Evolutionary conservation across 2,329 filamentous ascomycete genomes (phyloP).

Genomic region (Tolypocladium sp.): DNA sequence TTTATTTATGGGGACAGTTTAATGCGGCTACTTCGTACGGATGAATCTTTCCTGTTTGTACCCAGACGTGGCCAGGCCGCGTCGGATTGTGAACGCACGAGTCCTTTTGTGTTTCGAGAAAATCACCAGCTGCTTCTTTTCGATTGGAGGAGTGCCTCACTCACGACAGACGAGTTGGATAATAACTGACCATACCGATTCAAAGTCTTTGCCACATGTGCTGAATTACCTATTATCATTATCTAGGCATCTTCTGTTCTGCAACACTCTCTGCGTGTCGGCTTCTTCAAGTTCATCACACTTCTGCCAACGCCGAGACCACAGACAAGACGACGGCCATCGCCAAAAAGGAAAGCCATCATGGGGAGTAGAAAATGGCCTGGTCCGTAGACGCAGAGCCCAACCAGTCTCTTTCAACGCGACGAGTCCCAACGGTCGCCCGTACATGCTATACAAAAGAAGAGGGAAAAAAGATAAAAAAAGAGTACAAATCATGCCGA

Average conservation of each 20-base stretch:
- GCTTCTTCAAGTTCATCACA: background rate
- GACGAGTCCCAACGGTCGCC: background rate
- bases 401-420: background rate
- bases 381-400: background rate
- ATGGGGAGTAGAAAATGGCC: background rate
- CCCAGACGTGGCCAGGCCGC: too few species aligned
- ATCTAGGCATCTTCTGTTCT: background rate
- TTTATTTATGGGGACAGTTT: background rate
- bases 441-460: background rate
- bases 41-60: background rate
- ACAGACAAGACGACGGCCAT: background rate
- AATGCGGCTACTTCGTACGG: background rate
- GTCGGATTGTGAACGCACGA: too few species aligned
- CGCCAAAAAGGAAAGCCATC: background rate
- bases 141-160: background rate
- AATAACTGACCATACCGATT: background rate
- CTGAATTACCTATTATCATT: background rate
- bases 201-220: background rate
- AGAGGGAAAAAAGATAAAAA: background rate
- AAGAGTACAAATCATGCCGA: background rate
- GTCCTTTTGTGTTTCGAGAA: too few species aligned
- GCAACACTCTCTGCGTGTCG: background rate
- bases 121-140: background rate
- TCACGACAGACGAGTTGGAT: background rate
- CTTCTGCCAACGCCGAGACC: background rate